These are phyloP conservation scores for Remersonia thermophila DNA, from an alignment of 2,329 filamentous ascomycete species.

Conservation along the genomic window DNA sequence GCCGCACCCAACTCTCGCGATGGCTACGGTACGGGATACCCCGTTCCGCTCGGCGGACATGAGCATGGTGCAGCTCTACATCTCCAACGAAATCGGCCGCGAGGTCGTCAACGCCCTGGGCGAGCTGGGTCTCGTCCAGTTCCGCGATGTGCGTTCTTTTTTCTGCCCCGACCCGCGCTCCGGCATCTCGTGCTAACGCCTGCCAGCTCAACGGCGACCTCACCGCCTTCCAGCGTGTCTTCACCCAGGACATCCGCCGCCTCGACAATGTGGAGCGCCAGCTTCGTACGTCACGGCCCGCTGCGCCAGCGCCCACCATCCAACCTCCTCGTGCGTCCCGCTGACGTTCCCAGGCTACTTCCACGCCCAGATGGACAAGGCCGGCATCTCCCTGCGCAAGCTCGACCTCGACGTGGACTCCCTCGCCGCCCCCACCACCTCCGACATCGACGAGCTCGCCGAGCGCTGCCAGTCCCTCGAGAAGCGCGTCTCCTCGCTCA, in stretches of 20 bases:
- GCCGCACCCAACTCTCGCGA: slow-evolving; percentile 21
- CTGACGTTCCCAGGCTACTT: slow-evolving; percentile 62
- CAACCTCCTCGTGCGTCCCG: neutral
- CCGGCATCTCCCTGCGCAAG: slow-evolving; percentile 71
- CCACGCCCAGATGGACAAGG: slow-evolving; percentile 89
- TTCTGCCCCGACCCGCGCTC: slow-evolving; percentile 12
- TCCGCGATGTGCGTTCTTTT: slow-evolving; percentile 66
- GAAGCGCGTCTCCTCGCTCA: slow-evolving; percentile 78
- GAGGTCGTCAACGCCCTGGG: slow-evolving; percentile 95
- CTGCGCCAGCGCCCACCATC: slow-evolving; percentile 26
- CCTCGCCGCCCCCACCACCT: slow-evolving; percentile 75
- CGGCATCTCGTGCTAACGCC: slow-evolving; percentile 13
- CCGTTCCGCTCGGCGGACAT: slow-evolving; percentile 99
- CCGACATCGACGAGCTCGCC: slow-evolving; percentile 90
- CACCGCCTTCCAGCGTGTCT: slow-evolving; percentile 91
- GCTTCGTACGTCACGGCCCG: slow-evolving; percentile 57
- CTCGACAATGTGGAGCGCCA: slow-evolving; percentile 98
- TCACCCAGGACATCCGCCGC: slow-evolving; percentile 92
- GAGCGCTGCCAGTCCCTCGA: slow-evolving; percentile 89
- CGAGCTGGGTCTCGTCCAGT: slow-evolving; percentile 92
- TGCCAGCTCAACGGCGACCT: slow-evolving; percentile 78
- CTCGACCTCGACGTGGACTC: slow-evolving; percentile 83
- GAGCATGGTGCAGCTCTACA: slow-evolving; percentile 99
- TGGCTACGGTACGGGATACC: slow-evolving; percentile 67
- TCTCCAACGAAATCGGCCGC: slow-evolving; percentile 95